phyloP scores from a whole-genome alignment of 306 rosid genomes.

The Delonix regia region DNA sequence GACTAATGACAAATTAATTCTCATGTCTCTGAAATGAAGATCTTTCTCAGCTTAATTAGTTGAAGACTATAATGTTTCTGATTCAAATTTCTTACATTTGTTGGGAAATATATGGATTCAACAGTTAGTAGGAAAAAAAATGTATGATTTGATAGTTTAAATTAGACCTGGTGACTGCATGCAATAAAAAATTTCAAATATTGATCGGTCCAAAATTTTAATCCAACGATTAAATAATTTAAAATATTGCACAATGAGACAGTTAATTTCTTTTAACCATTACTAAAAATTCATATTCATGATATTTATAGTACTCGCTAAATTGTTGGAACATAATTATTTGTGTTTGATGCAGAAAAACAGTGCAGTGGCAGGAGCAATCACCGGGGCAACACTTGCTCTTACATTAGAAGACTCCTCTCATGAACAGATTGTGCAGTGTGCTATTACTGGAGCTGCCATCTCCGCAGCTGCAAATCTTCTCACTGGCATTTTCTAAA shows the following conservation, averaged over 20 bases:
- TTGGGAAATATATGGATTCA: no score
- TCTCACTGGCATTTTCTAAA: constrained; percentile 64
- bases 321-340: neutral
- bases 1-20: neutral
- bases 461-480: constrained; percentile 86
- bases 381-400: constrained; percentile 82
- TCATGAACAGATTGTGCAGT: constrained; percentile 80
- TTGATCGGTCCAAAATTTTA: no score
- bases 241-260: no score
- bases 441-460: constrained; percentile 92
- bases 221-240: no score
- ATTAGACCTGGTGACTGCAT: no score
- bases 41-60: neutral
- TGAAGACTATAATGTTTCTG: neutral
- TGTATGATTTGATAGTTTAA: no score
- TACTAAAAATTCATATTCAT: no score
- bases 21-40: neutral
- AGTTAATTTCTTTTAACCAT: no score
- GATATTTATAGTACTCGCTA: no score
- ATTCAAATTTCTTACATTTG: no score
- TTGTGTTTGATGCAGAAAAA: constrained; percentile 70
- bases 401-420: constrained; percentile 60
- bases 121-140: no score
- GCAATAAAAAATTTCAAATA: no score
- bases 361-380: constrained; percentile 87